A percentile compares a stretch with the other conserved stretches of the same genome.
Evolutionary conservation across 352 stramenopile genomes (phyloP).

Genomic region (Globisporangium paddicum): DNA sequence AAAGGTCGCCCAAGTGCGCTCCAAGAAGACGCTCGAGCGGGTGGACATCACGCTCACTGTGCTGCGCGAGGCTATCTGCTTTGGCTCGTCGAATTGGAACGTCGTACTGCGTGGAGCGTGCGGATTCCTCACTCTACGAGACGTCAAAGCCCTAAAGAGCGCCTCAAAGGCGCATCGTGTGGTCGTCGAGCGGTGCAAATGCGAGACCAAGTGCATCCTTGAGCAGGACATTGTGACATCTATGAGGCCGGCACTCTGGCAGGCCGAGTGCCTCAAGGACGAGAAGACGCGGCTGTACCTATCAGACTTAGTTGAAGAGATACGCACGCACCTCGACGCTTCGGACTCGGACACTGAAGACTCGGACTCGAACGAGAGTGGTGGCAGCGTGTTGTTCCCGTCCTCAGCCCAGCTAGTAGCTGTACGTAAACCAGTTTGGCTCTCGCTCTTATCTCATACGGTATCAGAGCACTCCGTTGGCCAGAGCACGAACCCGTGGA

Average conservation of each 20-base stretch:
- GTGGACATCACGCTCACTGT: constrained; percentile 53
- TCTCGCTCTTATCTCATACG: constrained; percentile 8
- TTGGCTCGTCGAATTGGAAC: constrained; percentile 22
- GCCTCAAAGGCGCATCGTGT: constrained; percentile 29
- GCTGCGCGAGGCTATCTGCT: constrained; percentile 37
- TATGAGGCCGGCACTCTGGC: constrained; percentile 32
- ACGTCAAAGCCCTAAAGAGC: constrained; percentile 31
- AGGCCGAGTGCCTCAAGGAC: constrained; percentile 42
- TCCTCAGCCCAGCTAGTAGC: neutral
- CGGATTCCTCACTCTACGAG: constrained; percentile 39
- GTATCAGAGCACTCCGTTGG: constrained; percentile 7
- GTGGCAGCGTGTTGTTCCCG: neutral
- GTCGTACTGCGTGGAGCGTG: constrained; percentile 18
- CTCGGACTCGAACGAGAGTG: neutral
- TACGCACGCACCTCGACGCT: constrained; percentile 35
- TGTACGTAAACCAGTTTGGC: neutral
- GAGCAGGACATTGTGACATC: constrained; percentile 8
- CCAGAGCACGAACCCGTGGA: constrained; percentile 7
- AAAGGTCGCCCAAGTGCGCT: constrained; percentile 54
- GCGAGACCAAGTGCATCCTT: constrained; percentile 24
- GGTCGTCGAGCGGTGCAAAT: constrained; percentile 20
- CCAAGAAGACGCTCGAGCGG: constrained; percentile 45
- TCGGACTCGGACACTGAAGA: constrained; percentile 24
- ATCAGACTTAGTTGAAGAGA: constrained; percentile 45
- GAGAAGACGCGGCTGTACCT: constrained; percentile 42